A percentile compares a stretch with the other conserved stretches of the same genome.
Evolutionary conservation across 805 yeast species (phyloP).

Genomic region (Scheffersomyces lignosus): DNA sequence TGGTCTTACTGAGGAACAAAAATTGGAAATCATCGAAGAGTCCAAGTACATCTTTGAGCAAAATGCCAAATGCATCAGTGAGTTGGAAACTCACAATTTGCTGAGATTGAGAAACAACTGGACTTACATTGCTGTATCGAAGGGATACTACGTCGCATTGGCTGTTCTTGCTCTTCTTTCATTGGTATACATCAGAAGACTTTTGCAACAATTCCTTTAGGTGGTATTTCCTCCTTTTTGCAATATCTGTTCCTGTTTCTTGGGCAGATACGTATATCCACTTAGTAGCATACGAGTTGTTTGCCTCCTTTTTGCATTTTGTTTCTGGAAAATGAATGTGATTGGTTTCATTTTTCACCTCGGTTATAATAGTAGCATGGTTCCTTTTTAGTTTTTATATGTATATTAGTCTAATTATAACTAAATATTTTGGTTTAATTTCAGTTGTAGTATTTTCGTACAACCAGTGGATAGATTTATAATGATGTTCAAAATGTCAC

Average conservation of each 20-base stretch:
- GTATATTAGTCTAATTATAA: too few relatives aligned
- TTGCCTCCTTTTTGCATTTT: conserved; percentile 7
- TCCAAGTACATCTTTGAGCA: conserved; percentile 63
- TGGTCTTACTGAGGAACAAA: conserved; percentile 67
- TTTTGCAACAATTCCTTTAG: too few relatives aligned
- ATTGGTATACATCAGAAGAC: conserved; percentile 35
- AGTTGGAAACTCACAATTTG: conserved; percentile 67
- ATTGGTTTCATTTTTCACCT: too few relatives aligned
- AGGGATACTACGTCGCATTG: conserved; percentile 49
- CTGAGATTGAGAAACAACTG: conserved; percentile 54
- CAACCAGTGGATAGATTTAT: too few relatives aligned
- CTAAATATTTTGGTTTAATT: too few relatives aligned
- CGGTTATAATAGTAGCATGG: too few relatives aligned
- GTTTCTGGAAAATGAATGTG: conserved; percentile 1
- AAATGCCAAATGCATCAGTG: conserved; percentile 60
- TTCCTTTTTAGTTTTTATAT: too few relatives aligned
- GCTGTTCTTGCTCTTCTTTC: conserved; percentile 31
- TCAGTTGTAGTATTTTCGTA: too few relatives aligned
- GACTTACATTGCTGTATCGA: conserved; percentile 52
- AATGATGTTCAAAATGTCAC: too few relatives aligned
- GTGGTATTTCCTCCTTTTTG: conserved; percentile 2
- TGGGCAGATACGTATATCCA: too few relatives aligned
- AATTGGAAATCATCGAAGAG: conserved; percentile 67
- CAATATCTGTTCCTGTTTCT: neutral
- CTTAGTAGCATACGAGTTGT: too few relatives aligned